A percentile compares a stretch with the other conserved stretches of the same genome.
Conservation (phyloP, 176 grass and related monocot genomes). For the Triticum aestivum region DNA sequence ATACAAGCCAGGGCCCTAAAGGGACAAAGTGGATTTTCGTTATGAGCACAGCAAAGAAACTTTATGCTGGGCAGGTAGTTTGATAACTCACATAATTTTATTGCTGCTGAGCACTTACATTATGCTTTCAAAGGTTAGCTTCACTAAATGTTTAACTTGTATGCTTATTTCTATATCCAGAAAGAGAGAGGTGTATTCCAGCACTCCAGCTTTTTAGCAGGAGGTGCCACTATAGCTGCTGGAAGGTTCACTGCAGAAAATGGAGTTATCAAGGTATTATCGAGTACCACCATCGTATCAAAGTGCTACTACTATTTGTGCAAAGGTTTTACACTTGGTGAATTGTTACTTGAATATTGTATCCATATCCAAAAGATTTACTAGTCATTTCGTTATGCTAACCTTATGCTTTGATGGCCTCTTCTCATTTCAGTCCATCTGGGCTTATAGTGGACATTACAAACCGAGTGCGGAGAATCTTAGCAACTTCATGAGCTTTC, state of each 20-base stretch:
- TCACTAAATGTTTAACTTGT: neutral
- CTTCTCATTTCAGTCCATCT: conserved; percentile 55
- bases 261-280: conserved; percentile 62
- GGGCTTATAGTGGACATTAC: conserved; percentile 95
- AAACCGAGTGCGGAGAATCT: conserved; percentile 72
- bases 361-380: neutral
- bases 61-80: conserved; percentile 85
- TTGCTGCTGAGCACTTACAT: neutral
- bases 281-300: neutral
- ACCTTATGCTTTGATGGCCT: neutral
- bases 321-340: neutral
- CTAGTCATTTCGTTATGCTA: neutral
- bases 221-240: conserved; percentile 84
- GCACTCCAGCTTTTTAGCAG: conserved; percentile 96
- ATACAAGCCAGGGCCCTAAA: conserved; percentile 55
- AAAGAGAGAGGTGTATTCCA: conserved; percentile 93
- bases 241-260: conserved; percentile 73
- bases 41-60: conserved; percentile 65
- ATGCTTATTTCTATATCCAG: conserved; percentile 38
- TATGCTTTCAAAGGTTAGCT: neutral
- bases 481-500: conserved; percentile 55
- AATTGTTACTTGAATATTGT: neutral
- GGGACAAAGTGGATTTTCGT: conserved; percentile 94
- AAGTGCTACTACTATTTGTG: neutral
- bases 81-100: neutral